These are phyloP conservation scores for Chimonanthus praecox DNA, from an alignment of 164 flowering plant genomes.

Conservation along the genomic window DNA sequence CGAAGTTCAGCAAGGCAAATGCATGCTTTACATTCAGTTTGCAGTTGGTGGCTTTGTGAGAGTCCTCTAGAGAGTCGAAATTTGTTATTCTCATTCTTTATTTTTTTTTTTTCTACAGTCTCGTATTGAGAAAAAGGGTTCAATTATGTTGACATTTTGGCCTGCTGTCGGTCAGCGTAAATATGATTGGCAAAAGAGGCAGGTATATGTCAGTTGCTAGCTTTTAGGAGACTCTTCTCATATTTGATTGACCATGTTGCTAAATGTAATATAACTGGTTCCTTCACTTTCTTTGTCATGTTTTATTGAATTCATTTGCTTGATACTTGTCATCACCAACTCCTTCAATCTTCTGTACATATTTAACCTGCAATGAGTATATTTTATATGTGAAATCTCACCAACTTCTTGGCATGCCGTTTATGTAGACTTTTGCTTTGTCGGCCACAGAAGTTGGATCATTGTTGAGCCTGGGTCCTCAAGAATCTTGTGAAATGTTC, in stretches of 20 bases:
- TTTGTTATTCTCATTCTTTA: conserved; percentile 1
- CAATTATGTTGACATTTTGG: conserved; percentile 46
- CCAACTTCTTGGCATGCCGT: conserved; percentile 15
- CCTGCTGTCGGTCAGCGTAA: conserved; percentile 80
- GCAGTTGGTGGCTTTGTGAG: conserved; percentile 2
- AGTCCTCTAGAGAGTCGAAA: background rate
- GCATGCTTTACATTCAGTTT: conserved; percentile 31
- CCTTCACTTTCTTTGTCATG: background rate
- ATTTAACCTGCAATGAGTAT: background rate
- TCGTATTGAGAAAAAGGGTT: conserved; percentile 51
- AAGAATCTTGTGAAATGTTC: conserved; percentile 74
- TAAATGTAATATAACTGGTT: background rate
- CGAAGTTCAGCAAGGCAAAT: conserved; percentile 45
- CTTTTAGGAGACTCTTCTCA: background rate
- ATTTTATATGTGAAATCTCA: background rate
- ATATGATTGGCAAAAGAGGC: conserved; percentile 76
- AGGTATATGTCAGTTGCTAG: conserved; percentile 35
- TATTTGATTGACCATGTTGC: background rate
- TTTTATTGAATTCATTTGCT: background rate
- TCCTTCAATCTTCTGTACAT: background rate
- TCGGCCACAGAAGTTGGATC: conserved; percentile 84
- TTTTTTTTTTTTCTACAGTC: conserved; percentile 30
- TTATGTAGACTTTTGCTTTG: conserved; percentile 66
- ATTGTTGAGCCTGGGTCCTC: conserved; percentile 59
- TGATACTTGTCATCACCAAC: background rate